Base-by-base conservation (phyloP, 2,329 filamentous ascomycete species). In the Penicillium griseofulvum region DNA sequence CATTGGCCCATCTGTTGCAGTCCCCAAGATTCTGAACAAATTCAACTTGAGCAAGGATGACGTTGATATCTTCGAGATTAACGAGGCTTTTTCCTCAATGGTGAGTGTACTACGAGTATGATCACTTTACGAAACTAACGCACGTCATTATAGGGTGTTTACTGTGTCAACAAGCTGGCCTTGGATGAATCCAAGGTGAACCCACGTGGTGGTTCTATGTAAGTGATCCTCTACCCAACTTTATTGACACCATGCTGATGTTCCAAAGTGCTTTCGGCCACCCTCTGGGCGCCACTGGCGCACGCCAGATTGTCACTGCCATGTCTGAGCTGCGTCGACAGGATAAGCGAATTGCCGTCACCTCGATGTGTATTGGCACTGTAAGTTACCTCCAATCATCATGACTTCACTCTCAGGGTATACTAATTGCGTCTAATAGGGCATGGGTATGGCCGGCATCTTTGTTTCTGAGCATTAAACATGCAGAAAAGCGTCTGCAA, bases 301-400 rank as follows among this genome's bases (percentile, higher is more conserved):
- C 91, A 14, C 83, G 92, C 66, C 92, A 97, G 78, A 90, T 96
- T 37, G 90, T 89, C 63, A 96, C 92, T 31, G 79, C 96, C 65
- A 78, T 97, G 58, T 92, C 91, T 60, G 92, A 96, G 82, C 77
- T 96, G 63, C 87, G 84, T 80, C 82, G 92, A 72, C 91, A 83
- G 53, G 85, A 87, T 51, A 82, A 93, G 80, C 87, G 87, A 79
- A 75, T 97, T 55, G 91, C 91, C 33, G 85, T 95, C 42, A 96
- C 90, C 17, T 91, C 87, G 70, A 97, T 97, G 93, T 97, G 92
- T 75, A 79, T 97, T 38, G 93, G 92, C 56, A 97, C 91, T 1
- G 92, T 74, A 64, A 69, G 91, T 59, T 91, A 22, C 11, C 37
- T 29, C 9, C 12, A 3, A 16, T 26, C 22, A 11, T 28, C 17